Evolutionary conservation across 768 basidiomycete species (phyloP), one percentile per base, ranked within the genome.

Genomic region (Termitomyces sp.): DNA sequence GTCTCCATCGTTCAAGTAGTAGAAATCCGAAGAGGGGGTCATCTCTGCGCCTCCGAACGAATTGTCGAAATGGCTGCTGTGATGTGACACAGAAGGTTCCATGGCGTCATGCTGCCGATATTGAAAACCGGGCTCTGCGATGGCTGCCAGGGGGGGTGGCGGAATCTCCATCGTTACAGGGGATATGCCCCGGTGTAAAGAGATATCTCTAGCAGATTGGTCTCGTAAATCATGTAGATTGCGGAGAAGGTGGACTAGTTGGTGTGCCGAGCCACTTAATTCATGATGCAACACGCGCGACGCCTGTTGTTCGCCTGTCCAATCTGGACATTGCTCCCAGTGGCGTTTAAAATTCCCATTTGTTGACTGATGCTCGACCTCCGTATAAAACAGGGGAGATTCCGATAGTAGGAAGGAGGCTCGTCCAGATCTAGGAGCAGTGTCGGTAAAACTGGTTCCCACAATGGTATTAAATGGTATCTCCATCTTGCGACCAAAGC

Each of bases 401-500:
- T 73, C 77, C 22, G 85, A 81, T 32, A 92, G 78, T n/a, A 75
- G 62, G 64, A 92, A 84, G 1, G 83, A 76, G 7, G 83, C 86
- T 7, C 80, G 72, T 31, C 79, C 88, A 7, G 78, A 74, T 29
- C 81, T 83, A 12, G 83, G 79, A 16, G 79, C 70, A 29, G 76
- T 68, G 52, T 81, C 76, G 23, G 75, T 70, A 67, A 88, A 85
- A 49, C 81, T 77, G 5, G 83, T 78, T 29, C 83, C 74, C 18
- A 76, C 60, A 57, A 92, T 84, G 56, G 69, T 76, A 53, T 82
- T 75, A 69, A 88, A 90, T 5, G 88, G 82, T 16, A 92, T 77
- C 57, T 89, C 88, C 87, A 93, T 93, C 69, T 92, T 92, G 77
- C 91, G 92, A 18, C 87, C 82, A 58, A 79, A 79, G 20, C 87